phyloP scores from a whole-genome alignment of 371 early-diverging fungal species.

The Lichtheimia corymbifera region DNA sequence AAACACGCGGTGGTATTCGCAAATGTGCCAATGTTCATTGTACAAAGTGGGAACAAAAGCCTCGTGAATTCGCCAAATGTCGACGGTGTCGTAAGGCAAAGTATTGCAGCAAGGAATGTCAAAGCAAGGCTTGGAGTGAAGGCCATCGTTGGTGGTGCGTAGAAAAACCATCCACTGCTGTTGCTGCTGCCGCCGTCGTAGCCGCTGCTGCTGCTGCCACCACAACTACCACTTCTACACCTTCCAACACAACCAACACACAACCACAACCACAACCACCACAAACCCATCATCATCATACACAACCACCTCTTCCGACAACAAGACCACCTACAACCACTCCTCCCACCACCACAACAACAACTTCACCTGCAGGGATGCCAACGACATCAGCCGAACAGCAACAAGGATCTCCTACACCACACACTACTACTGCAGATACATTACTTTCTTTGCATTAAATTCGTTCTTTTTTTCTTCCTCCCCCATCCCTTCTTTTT shows the following conservation, averaged over 20 bases:
- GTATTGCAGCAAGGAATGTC: slow-evolving; percentile 77
- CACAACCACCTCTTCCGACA: background rate
- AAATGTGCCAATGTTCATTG: slow-evolving; percentile 77
- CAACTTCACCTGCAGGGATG: background rate
- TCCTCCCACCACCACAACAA: background rate
- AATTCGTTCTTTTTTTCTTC: background rate
- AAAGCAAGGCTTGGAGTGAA: slow-evolving; percentile 74
- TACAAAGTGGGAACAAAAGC: slow-evolving; percentile 70
- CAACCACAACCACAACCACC: background rate
- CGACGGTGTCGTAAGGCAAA: slow-evolving; percentile 81
- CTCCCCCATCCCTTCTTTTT: background rate
- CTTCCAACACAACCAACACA: background rate
- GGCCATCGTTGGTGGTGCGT: slow-evolving; percentile 83
- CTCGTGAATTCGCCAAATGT: slow-evolving; percentile 80
- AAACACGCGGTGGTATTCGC: slow-evolving; percentile 66
- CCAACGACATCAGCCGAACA: slow-evolving; percentile 1
- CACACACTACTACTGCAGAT: slow-evolving; percentile 1
- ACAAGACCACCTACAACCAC: background rate
- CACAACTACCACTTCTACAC: background rate
- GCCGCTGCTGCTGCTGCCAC: background rate
- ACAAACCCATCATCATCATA: background rate
- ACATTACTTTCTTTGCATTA: slow-evolving; percentile 3
- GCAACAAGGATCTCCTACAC: slow-evolving; percentile 6
- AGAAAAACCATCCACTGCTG: slow-evolving; percentile 39
- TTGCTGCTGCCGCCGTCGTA: background rate